Percentiles rank a stretch among this genome's conserved stretches.
Conservation (phyloP, 345 rosid species). For the Hevea brasiliensis region DNA sequence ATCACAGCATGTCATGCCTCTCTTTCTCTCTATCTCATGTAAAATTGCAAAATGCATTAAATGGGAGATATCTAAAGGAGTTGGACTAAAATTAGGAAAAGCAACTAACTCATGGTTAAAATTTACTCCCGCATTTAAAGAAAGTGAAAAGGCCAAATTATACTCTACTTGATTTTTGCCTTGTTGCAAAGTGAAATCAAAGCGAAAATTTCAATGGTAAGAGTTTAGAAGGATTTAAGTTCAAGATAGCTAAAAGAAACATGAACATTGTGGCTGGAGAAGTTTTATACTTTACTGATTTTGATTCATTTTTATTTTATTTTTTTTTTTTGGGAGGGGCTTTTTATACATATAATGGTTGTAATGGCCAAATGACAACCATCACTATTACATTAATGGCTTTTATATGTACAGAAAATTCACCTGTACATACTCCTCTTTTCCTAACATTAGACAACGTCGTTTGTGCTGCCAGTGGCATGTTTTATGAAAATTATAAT, state of each 20-base stretch:
- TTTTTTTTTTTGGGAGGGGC: too few species aligned
- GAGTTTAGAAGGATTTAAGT: not conserved
- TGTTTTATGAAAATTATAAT: not conserved
- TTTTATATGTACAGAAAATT: not conserved
- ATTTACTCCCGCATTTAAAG: not conserved
- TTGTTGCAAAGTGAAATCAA: not conserved
- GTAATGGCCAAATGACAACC: not conserved
- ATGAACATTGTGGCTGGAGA: not conserved
- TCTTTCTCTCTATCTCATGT: too few species aligned
- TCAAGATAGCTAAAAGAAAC: not conserved
- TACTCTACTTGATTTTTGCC: not conserved
- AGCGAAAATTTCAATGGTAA: not conserved
- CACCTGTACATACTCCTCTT: not conserved
- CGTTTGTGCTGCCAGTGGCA: not conserved
- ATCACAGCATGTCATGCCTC: not conserved
- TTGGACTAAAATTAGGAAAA: not conserved
- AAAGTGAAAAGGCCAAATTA: not conserved
- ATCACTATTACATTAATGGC: not conserved
- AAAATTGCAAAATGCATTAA: not conserved
- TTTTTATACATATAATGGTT: not conserved
- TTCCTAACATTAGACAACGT: too few species aligned
- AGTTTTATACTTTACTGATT: too few species aligned
- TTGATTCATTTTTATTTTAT: too few species aligned
- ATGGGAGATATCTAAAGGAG: not conserved
- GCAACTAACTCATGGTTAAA: not conserved